Evolutionary conservation across 176 grass and related monocot genomes (phyloP).

Genomic region (Alopecurus myosuroides): DNA sequence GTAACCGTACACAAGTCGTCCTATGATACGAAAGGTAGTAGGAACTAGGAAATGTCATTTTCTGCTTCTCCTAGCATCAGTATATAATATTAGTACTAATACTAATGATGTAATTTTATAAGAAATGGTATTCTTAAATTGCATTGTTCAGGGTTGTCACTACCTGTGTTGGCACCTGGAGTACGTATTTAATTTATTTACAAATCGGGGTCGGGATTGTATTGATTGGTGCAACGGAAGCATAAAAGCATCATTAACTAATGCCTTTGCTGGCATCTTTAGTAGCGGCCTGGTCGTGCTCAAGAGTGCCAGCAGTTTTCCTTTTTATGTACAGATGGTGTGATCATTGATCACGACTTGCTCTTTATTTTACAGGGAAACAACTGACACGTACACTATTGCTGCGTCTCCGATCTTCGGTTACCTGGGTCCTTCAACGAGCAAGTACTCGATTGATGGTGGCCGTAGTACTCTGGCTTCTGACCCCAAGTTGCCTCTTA

Average conservation of each 20-base stretch:
- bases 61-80: not conserved
- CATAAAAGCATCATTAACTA: not conserved
- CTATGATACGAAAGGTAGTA: not conserved
- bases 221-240: not conserved
- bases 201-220: not conserved
- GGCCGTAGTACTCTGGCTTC: slow-evolving; percentile 50
- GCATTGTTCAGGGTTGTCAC: not conserved
- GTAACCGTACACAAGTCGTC: not conserved
- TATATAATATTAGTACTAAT: too few relatives aligned
- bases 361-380: slow-evolving; percentile 49
- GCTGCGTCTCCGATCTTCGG: slow-evolving; percentile 83
- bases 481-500: slow-evolving; percentile 53
- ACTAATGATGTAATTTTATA: not conserved
- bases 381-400: slow-evolving; percentile 85
- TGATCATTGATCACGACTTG: not conserved
- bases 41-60: not conserved
- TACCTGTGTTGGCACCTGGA: not conserved
- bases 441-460: slow-evolving; percentile 48
- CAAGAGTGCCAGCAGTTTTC: not conserved
- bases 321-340: not conserved
- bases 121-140: not conserved
- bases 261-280: not conserved
- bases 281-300: not conserved
- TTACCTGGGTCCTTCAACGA: slow-evolving; percentile 58
- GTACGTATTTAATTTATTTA: not conserved